phyloP scores from a whole-genome alignment of 1,284 basidiomycete genomes.

The Dichomitus squalens region DNA sequence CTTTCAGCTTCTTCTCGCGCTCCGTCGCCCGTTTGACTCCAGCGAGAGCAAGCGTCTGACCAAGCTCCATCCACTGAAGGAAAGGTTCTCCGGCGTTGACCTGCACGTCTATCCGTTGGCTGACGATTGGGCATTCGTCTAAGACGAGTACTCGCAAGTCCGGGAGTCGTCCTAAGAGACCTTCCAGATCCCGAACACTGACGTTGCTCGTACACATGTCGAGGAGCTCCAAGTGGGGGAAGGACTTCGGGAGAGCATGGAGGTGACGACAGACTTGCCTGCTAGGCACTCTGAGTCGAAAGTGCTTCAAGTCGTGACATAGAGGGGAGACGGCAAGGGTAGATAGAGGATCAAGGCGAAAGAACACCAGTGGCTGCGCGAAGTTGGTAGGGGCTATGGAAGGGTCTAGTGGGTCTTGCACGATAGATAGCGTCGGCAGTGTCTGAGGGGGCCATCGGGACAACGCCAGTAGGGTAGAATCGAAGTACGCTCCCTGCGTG shows the following conservation, averaged over 20 bases:
- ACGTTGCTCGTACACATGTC: constrained; percentile 65
- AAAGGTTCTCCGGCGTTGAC: constrained; percentile 37
- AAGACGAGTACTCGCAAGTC: constrained; percentile 52
- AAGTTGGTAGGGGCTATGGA: constrained; percentile 44
- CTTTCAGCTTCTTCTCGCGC: constrained; percentile 58
- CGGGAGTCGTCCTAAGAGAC: constrained; percentile 47
- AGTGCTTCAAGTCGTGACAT: constrained; percentile 41
- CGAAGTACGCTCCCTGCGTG: constrained; percentile 67
- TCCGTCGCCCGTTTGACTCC: constrained; percentile 56
- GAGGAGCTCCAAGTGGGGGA: constrained; percentile 49
- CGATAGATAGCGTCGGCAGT: constrained; percentile 56
- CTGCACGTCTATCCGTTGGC: constrained; percentile 35
- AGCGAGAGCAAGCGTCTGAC: constrained; percentile 54
- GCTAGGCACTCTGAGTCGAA: constrained; percentile 63
- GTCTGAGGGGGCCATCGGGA: constrained; percentile 54
- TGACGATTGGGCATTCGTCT: constrained; percentile 52
- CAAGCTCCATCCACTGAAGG: constrained; percentile 54
- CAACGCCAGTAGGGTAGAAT: constrained; percentile 55
- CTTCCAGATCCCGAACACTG: constrained; percentile 49
- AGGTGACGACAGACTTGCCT: constrained; percentile 54
- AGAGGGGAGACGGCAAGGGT: constrained; percentile 49
- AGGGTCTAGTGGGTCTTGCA: constrained; percentile 62
- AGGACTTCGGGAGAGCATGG: constrained; percentile 32
- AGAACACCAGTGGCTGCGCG: constrained; percentile 77
- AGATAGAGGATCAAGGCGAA: constrained; percentile 54